These are phyloP conservation scores for Cephalotrichum gorgonifer DNA, from an alignment of 2,329 filamentous ascomycete genomes.

Conservation along the genomic window DNA sequence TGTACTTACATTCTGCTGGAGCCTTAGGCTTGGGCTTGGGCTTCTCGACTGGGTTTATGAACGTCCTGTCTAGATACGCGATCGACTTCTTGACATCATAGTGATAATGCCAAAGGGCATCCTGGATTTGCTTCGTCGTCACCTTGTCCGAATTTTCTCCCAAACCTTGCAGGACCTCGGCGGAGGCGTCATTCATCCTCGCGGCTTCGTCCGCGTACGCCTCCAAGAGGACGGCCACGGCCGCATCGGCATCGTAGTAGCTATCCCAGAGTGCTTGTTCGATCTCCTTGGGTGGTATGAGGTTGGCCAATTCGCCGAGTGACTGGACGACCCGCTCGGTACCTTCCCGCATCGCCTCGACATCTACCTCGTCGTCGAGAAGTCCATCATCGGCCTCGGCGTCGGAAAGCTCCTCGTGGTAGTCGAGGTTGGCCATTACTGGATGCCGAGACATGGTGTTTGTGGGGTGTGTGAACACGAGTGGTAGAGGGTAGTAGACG, in stretches of 20 bases:
- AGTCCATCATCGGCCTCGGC: slow-evolving; percentile 27
- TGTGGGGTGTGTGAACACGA: not conserved
- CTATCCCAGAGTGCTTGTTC: slow-evolving; percentile 83
- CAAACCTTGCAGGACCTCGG: slow-evolving; percentile 56
- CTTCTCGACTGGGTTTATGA: slow-evolving; percentile 29
- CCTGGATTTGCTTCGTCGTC: slow-evolving; percentile 62
- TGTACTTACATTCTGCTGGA: slow-evolving; percentile 29
- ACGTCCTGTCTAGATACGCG: slow-evolving; percentile 63
- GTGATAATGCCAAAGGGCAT: slow-evolving; percentile 91
- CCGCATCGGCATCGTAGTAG: slow-evolving; percentile 76
- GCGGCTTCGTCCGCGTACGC: slow-evolving; percentile 26
- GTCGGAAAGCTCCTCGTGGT: slow-evolving; percentile 24
- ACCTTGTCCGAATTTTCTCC: slow-evolving; percentile 47
- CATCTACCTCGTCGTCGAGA: slow-evolving; percentile 28
- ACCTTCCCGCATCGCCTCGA: slow-evolving; percentile 3
- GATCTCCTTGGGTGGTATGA: slow-evolving; percentile 49
- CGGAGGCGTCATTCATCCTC: slow-evolving; percentile 53
- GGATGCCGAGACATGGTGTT: slow-evolving; percentile 4
- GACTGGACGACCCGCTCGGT: slow-evolving; percentile 1
- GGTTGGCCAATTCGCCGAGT: slow-evolving; percentile 21
- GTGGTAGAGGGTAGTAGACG: not conserved
- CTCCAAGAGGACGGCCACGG: slow-evolving; percentile 62
- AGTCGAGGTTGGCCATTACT: slow-evolving; percentile 8
- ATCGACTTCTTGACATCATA: slow-evolving; percentile 85
- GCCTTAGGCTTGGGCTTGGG: slow-evolving; percentile 31